Percentiles rank a stretch among this genome's conserved stretches.
phyloP scores from a whole-genome alignment of 2,329 filamentous ascomycete genomes.

The Arthroderma sp. region DNA sequence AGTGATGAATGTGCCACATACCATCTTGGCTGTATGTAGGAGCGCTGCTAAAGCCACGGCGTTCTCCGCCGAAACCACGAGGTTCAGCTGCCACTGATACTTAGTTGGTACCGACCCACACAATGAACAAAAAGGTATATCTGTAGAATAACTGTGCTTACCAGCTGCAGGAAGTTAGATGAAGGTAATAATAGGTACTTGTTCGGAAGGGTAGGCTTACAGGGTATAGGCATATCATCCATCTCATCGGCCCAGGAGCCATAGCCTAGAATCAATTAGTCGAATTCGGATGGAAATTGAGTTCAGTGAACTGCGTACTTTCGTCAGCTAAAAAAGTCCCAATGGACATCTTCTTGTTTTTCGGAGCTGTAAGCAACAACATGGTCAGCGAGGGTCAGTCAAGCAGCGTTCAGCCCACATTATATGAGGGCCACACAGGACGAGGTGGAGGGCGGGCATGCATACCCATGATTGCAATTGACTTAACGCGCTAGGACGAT shows the following conservation, averaged over 20 bases:
- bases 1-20: slow-evolving; percentile 11
- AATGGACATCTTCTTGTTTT: slow-evolving; percentile 95
- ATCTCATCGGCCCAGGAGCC: slow-evolving; percentile 99
- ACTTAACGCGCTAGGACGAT: slow-evolving; percentile 26
- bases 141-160: background rate
- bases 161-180: slow-evolving; percentile 6
- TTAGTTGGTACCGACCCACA: no score
- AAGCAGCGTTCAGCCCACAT: background rate
- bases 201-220: slow-evolving; percentile 39
- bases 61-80: slow-evolving; percentile 37
- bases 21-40: slow-evolving; percentile 22
- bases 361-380: slow-evolving; percentile 60
- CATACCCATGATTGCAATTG: slow-evolving; percentile 49
- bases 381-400: slow-evolving; percentile 6
- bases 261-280: slow-evolving; percentile 38
- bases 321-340: slow-evolving; percentile 89
- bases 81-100: slow-evolving; percentile 24
- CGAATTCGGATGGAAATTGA: background rate
- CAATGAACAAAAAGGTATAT: no score
- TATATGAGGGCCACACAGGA: background rate
- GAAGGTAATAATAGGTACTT: background rate
- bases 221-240: slow-evolving; percentile 64
- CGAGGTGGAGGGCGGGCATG: slow-evolving; percentile 8
- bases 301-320: slow-evolving; percentile 46
- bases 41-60: slow-evolving; percentile 34